A percentile compares a stretch with the other conserved stretches of the same genome.
These are phyloP conservation scores for Lichtheimia corymbifera DNA, from an alignment of 371 early-diverging fungal species.

Conservation along the genomic window DNA sequence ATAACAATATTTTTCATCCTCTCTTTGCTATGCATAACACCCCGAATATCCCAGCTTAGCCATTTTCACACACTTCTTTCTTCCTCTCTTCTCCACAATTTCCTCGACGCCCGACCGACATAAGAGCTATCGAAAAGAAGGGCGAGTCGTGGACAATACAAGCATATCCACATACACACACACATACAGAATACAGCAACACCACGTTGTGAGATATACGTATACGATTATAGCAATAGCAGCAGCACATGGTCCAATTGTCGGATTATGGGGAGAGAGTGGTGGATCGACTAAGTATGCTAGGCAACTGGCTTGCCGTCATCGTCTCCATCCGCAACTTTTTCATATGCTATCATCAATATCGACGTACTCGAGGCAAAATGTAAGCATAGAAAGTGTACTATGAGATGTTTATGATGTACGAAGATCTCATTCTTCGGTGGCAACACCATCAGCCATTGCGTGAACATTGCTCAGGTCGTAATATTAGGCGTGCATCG, in stretches of 20 bases:
- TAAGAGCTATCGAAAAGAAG: too few relatives aligned
- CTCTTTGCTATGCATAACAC: too few relatives aligned
- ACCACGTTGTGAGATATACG: too few relatives aligned
- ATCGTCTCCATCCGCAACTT: conserved; percentile 38
- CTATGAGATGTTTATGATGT: neutral
- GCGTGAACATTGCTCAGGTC: conserved; percentile 44
- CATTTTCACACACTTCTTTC: too few relatives aligned
- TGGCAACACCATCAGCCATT: conserved; percentile 25
- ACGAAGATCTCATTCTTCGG: neutral
- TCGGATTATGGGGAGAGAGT: conserved; percentile 36
- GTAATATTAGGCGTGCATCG: conserved; percentile 40
- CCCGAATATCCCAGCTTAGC: too few relatives aligned
- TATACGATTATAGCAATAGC: too few relatives aligned
- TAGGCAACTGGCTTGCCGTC: conserved; percentile 49
- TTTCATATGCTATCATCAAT: conserved; percentile 34
- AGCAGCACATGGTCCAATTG: conserved; percentile 29
- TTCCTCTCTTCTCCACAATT: too few relatives aligned
- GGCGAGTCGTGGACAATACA: too few relatives aligned
- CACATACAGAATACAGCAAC: too few relatives aligned
- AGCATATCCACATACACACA: too few relatives aligned
- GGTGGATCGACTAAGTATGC: conserved; percentile 39
- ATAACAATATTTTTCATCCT: too few relatives aligned
- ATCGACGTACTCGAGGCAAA: conserved; percentile 34
- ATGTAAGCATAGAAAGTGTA: conserved; percentile 25
- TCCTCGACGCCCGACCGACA: too few relatives aligned